Evolutionary conservation across 2,329 filamentous ascomycete species (phyloP).

Genomic region (Aspergillus fischeri): DNA sequence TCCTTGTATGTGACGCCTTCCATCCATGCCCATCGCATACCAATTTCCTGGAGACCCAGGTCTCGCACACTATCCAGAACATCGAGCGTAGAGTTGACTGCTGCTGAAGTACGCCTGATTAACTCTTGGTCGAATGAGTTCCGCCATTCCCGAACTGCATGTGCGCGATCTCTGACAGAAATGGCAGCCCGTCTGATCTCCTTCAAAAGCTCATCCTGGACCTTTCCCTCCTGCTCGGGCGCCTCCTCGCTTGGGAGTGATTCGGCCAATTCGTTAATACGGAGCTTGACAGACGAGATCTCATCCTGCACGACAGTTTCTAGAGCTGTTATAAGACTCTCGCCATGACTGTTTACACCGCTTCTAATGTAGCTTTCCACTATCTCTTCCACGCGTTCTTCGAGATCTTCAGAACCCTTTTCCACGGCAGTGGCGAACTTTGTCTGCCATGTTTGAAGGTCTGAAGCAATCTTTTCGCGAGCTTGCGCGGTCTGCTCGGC

Average conservation of each 20-base stretch:
- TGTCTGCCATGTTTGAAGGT: constrained; percentile 79
- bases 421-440: constrained; percentile 84
- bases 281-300: constrained; percentile 61
- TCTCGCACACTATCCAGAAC: constrained; percentile 80
- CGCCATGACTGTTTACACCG: constrained; percentile 43
- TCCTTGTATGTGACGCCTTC: constrained; percentile 95
- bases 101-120: constrained; percentile 62
- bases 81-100: constrained; percentile 74
- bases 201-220: constrained; percentile 49
- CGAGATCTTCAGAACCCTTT: constrained; percentile 69
- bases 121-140: constrained; percentile 67
- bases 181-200: constrained; percentile 65
- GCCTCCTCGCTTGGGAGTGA: constrained; percentile 57
- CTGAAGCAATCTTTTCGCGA: constrained; percentile 67
- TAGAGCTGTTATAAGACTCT: constrained; percentile 60
- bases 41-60: constrained; percentile 82
- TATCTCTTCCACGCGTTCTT: constrained; percentile 63
- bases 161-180: constrained; percentile 70
- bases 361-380: constrained; percentile 68
- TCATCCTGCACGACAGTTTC: constrained; percentile 63
- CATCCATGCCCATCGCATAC: constrained; percentile 92
- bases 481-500: constrained; percentile 37
- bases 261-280: constrained; percentile 56
- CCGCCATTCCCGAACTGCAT: constrained; percentile 73
- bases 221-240: constrained; percentile 48